These are phyloP conservation scores for Eucalyptus melliodora DNA, from an alignment of 345 rosid species.

Conservation along the genomic window DNA sequence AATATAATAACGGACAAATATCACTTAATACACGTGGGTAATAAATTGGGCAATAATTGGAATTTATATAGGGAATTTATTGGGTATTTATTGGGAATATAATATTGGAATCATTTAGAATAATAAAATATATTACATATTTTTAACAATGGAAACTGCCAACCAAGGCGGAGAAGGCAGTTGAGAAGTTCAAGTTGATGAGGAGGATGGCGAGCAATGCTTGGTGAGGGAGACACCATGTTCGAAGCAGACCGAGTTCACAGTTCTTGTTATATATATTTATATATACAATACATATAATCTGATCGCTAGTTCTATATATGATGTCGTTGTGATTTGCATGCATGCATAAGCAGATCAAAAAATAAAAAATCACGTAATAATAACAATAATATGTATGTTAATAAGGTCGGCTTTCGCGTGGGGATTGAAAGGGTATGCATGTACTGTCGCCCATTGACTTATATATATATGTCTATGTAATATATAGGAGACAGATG, in stretches of 20 bases:
- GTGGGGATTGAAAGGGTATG: background rate
- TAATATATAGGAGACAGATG: background rate
- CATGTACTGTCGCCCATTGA: background rate
- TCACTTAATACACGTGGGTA: too few relatives aligned
- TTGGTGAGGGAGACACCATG: conserved; percentile 27
- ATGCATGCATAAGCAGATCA: background rate
- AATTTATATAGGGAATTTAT: too few relatives aligned
- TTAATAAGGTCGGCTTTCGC: background rate
- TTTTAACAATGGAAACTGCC: conserved; percentile 1
- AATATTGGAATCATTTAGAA: too few relatives aligned
- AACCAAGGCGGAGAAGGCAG: conserved; percentile 15
- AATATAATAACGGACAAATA: too few relatives aligned
- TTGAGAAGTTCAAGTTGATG: conserved; percentile 25
- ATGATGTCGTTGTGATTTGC: background rate
- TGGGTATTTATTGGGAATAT: too few relatives aligned
- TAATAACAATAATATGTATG: background rate
- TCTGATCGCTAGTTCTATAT: background rate
- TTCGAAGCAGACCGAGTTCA: background rate
- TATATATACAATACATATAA: background rate
- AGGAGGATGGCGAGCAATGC: conserved; percentile 44
- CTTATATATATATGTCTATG: background rate
- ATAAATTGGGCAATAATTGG: too few relatives aligned
- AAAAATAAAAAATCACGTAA: too few relatives aligned
- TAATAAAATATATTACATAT: too few relatives aligned
- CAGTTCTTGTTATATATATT: too few relatives aligned